These are phyloP conservation scores for Fusarium sp. DNA, from an alignment of 2,329 filamentous ascomycete genomes.

Conservation along the genomic window DNA sequence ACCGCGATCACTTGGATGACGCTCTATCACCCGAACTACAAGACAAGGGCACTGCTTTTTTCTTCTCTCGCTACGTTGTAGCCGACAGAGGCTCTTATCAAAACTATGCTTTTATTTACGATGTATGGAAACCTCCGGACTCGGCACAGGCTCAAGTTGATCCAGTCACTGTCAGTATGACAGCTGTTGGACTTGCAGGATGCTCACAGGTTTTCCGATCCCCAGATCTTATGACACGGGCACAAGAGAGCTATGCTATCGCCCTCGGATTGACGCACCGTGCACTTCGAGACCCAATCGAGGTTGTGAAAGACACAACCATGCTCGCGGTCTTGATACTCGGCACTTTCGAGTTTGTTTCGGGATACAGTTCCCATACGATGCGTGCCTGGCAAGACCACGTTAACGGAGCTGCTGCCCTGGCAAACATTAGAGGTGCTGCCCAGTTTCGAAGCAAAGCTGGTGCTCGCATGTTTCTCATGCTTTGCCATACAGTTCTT, in stretches of 20 bases:
- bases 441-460: constrained; percentile 58
- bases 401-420: constrained; percentile 61
- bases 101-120: constrained; percentile 64
- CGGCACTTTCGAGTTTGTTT: constrained; percentile 65
- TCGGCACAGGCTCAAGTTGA: constrained; percentile 51
- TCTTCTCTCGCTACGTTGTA: constrained; percentile 63
- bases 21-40: constrained; percentile 46
- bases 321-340: constrained; percentile 65
- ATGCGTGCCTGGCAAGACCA: constrained; percentile 64
- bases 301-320: constrained; percentile 60
- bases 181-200: constrained; percentile 64
- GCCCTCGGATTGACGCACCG: constrained; percentile 62
- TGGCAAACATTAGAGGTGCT: constrained; percentile 61
- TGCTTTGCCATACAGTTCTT: constrained; percentile 62
- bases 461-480: constrained; percentile 63
- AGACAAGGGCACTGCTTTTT: constrained; percentile 59
- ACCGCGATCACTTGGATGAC: constrained; percentile 25
- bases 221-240: constrained; percentile 56
- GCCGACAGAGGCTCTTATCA: constrained; percentile 59
- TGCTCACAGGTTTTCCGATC: constrained; percentile 59
- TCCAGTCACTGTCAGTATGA: constrained; percentile 62
- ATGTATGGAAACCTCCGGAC: constrained; percentile 61
- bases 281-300: constrained; percentile 57
- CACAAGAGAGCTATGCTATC: constrained; percentile 61
- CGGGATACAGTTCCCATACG: constrained; percentile 57